Evolutionary conservation across 768 basidiomycete species (phyloP).

Genomic region (Suillus bovinus): DNA sequence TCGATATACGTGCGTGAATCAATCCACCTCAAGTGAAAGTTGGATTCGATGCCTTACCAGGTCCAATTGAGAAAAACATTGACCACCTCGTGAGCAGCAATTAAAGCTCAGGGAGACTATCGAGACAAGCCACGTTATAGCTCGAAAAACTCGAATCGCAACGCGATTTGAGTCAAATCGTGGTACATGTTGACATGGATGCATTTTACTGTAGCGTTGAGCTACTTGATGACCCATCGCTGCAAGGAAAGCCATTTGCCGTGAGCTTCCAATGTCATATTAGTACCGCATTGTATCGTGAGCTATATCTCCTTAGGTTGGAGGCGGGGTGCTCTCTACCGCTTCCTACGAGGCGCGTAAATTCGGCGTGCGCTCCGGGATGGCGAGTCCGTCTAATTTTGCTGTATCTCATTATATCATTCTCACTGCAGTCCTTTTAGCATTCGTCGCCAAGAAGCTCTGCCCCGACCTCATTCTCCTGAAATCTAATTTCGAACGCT

Average conservation of each 20-base stretch:
- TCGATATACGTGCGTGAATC: slow-evolving; percentile 52
- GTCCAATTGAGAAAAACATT: slow-evolving; percentile 59
- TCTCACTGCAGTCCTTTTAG: slow-evolving; percentile 37
- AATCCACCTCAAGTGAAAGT: slow-evolving; percentile 15
- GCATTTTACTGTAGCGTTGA: slow-evolving; percentile 89
- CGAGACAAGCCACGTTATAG: slow-evolving; percentile 25
- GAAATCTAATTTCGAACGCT: slow-evolving; percentile 54
- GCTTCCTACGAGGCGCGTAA: slow-evolving; percentile 93
- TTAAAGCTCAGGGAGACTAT: background rate
- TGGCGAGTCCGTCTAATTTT: slow-evolving; percentile 69
- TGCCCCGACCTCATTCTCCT: slow-evolving; percentile 87
- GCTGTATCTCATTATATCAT: background rate
- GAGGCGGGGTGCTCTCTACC: slow-evolving; percentile 81
- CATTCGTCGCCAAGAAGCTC: slow-evolving; percentile 90
- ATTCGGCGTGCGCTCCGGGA: slow-evolving; percentile 89
- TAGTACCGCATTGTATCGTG: slow-evolving; percentile 8
- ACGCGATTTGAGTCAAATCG: slow-evolving; percentile 77
- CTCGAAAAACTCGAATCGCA: slow-evolving; percentile 70
- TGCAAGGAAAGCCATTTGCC: slow-evolving; percentile 73
- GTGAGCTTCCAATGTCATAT: slow-evolving; percentile 36
- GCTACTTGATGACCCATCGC: slow-evolving; percentile 59
- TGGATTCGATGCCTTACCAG: slow-evolving; percentile 34
- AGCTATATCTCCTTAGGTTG: slow-evolving; percentile 49
- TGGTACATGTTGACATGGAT: slow-evolving; percentile 97
- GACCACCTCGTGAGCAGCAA: slow-evolving; percentile 66